These are phyloP conservation scores for Trametes elegans DNA, from an alignment of 768 basidiomycete species.

Conservation along the genomic window DNA sequence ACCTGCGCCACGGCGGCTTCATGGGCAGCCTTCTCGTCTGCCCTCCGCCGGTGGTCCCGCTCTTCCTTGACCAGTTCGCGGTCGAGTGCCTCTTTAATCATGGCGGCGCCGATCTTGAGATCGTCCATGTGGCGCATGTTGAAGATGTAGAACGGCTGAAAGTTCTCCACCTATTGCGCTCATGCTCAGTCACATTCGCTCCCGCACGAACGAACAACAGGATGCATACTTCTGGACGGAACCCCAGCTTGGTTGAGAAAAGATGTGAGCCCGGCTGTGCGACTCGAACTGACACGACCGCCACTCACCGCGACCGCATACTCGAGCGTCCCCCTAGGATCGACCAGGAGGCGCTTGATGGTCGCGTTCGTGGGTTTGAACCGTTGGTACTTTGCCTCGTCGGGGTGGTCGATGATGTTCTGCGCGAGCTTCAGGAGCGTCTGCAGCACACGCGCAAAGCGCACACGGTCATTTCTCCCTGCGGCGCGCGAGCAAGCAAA, in stretches of 20 bases:
- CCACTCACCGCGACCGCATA: constrained; percentile 70
- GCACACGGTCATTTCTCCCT: constrained; percentile 3
- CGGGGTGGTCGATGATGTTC: constrained; percentile 71
- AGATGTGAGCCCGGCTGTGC: neutral
- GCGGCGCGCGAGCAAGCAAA: neutral
- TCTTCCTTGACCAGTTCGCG: constrained; percentile 51
- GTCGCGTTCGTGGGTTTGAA: constrained; percentile 75
- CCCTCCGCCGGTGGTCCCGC: constrained; percentile 42
- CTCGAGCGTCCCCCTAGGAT: constrained; percentile 72
- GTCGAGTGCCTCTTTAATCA: constrained; percentile 62
- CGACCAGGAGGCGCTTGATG: constrained; percentile 65
- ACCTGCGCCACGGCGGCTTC: constrained; percentile 57
- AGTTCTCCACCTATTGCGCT: constrained; percentile 53
- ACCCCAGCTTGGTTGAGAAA: constrained; percentile 56
- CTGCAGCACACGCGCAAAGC: constrained; percentile 39
- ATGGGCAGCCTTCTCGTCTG: constrained; percentile 57
- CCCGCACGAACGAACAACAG: neutral
- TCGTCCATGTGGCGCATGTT: constrained; percentile 50
- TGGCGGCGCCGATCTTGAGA: constrained; percentile 59
- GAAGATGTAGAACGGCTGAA: constrained; percentile 74
- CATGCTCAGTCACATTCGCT: neutral
- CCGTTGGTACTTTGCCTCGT: constrained; percentile 65
- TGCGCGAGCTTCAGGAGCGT: constrained; percentile 66
- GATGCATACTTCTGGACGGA: constrained; percentile 57
- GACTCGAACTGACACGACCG: neutral